Evolutionary conservation across 495 filamentous ascomycete genomes (phyloP), one percentile per base, ranked within the genome.

Genomic region (Cryomyces minteri): DNA sequence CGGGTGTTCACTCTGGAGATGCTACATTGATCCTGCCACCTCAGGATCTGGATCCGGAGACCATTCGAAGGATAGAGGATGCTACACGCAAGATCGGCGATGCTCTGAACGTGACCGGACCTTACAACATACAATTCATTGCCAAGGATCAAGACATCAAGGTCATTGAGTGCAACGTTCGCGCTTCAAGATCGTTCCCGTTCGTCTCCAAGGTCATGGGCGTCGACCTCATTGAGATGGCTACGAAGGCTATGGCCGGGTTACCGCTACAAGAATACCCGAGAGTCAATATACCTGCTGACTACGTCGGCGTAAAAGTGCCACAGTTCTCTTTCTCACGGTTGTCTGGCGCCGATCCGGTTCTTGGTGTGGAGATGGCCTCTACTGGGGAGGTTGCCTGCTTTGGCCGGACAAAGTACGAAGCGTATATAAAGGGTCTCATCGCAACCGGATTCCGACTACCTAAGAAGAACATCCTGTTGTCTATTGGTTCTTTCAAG

Each of bases 131-230:
- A 49, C 90, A 98, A 62, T 98, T 98, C 66, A 98, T 98, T 54
- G 90, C 90, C 43, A 98, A 98, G 68, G 86, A 96, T 62, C 95
- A 96, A 57, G 90, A 95, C 53, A 96, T 98, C 66, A 98, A 96
- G 70, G 90, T 98, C 50, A 98, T 98, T 50, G 90, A 98, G 65
- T 98, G 90, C 65, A 98, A 98, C 57, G 90, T 96, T 38, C 77
- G 90, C 43, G 90, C 90, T 14, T 95, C 90, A 39, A 75, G 90
- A 42, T 95, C 88, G 1, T 96, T 96, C 69, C 90, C 90, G 31
- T 98, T 98, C 61, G 87, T 96, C 18, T 95, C 88, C 32, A 98
- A 98, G 69, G 84, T 93, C 51, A 95, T 95, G 88, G 88, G 88
- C 37, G 82, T 95, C 38, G 88, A 98, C 55, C 71, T 98, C 33